These are phyloP conservation scores for Wickerhamia fluorescens DNA, from an alignment of 805 yeast species.

Conservation along the genomic window DNA sequence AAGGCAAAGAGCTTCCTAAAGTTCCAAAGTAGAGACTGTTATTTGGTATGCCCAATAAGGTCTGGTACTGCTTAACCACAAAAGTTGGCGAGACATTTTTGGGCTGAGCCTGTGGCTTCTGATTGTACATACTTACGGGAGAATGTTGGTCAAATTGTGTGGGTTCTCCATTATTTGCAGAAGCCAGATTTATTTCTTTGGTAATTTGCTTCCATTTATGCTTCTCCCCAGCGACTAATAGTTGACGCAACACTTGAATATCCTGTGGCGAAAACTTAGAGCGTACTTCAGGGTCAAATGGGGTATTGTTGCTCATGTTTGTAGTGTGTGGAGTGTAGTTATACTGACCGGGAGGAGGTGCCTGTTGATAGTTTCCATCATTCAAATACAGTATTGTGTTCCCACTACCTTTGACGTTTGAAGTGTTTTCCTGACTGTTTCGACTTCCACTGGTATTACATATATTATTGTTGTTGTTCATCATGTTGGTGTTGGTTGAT, in stretches of 20 bases:
- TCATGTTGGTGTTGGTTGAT: slow-evolving; percentile 6
- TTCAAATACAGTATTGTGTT: no score
- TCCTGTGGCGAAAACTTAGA: slow-evolving; percentile 37
- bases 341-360: no score
- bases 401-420: slow-evolving; percentile 3
- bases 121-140: no score
- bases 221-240: slow-evolving; percentile 46
- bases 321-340: no score
- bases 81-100: slow-evolving; percentile 46
- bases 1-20: slow-evolving; percentile 48
- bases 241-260: slow-evolving; percentile 37
- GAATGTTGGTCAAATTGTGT: slow-evolving; percentile 2
- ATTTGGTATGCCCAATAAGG: slow-evolving; percentile 48
- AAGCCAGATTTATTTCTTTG: slow-evolving; percentile 16
- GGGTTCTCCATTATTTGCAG: slow-evolving; percentile 1
- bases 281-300: slow-evolving; percentile 3
- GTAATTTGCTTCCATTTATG: slow-evolving; percentile 57
- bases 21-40: slow-evolving; percentile 33
- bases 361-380: no score
- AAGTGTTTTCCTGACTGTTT: slow-evolving; percentile 4
- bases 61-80: slow-evolving; percentile 49
- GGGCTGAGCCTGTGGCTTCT: slow-evolving; percentile 9
- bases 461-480: slow-evolving; percentile 1
- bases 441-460: slow-evolving; percentile 3
- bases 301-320: slow-evolving; percentile 4